Base-by-base conservation (phyloP, 192 early-diverging fungal species). In the Irineochytrium annulatum region DNA sequence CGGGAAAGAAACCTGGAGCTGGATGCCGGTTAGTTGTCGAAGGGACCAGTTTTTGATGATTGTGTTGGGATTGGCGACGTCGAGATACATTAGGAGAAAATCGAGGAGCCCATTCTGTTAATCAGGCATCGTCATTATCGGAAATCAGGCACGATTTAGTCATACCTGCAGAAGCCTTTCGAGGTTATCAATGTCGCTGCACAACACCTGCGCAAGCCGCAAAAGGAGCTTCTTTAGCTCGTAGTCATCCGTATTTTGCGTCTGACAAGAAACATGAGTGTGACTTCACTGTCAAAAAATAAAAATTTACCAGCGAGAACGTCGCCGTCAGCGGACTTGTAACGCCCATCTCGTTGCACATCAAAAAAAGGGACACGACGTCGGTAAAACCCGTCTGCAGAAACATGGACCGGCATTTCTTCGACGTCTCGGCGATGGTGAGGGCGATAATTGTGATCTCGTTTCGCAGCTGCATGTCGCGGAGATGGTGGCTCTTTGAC, bases 81-180 rank as follows among this genome's bases (percentile, higher is more conserved):
- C 45, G 8, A 73, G 59, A 52, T 73, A 73, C 17, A 59, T 34
- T 3, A 74, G 49, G 27, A 72, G 35, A 54, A 70, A 74, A 14
- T 70, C 60, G 8, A 77, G 45, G 13, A 77, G 57, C 2, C 71
- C 74, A 13, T 34, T 20, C 72, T 74, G 34, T 62, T n/a, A 63
- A 20, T 14, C 34, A 45, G 20, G 11, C 11, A 26, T 43, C 14
- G 11, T 44, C 11, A 3, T 52, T 31, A 30, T 49, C 27, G 19
- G 16, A 20, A 55, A 34, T 13, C 8, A 41, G n/a, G 11, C 37
- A 41, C 37, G 8, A 52, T 24, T 14, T 55, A 14, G 8, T 14
- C 34, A 19, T 27, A 52, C 55, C 2, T 57, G 16, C 22, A 65
- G 29, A 20, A 65, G 56, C 24, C 17, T 16, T 28, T 20, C 31